phyloP scores from a whole-genome alignment of 441 rosid genomes.

The Capsella rubella region DNA sequence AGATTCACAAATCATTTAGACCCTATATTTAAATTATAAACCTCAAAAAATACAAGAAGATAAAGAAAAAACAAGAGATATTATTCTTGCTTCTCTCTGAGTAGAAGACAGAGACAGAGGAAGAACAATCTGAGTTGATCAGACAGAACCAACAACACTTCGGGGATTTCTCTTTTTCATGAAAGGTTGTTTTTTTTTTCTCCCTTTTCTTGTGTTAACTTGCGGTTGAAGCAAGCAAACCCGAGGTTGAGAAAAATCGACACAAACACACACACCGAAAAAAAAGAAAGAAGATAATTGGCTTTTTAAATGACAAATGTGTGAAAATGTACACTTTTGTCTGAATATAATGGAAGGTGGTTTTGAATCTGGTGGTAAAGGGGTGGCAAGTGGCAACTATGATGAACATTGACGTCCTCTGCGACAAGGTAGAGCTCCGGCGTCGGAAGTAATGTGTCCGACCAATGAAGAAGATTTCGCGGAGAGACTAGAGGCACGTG shows the following conservation, averaged over 20 bases:
- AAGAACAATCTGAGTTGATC: constrained; percentile 41
- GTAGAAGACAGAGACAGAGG: constrained; percentile 22
- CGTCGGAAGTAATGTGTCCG: constrained; percentile 73
- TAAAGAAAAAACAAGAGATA: constrained; percentile 3
- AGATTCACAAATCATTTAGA: constrained; percentile 52
- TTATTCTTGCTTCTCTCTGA: constrained; percentile 29
- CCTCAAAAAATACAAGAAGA: constrained; percentile 12
- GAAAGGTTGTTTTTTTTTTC: constrained; percentile 35
- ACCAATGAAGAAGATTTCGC: constrained; percentile 90
- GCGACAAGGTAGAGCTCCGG: constrained; percentile 79
- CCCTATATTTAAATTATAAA: constrained; percentile 45
- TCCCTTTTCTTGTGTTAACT: constrained; percentile 36
- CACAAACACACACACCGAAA: constrained; percentile 36
- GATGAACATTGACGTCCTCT: constrained; percentile 65
- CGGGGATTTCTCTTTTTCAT: constrained; percentile 41
- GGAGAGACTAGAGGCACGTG: constrained; percentile 91
- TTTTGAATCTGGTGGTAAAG: constrained; percentile 27
- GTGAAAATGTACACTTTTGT: constrained; percentile 50
- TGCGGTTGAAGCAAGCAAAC: constrained; percentile 42
- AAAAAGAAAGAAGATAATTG: constrained; percentile 39
- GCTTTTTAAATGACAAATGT: constrained; percentile 44
- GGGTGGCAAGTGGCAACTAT: constrained; percentile 23
- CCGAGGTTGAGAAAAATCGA: constrained; percentile 45
- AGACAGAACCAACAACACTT: constrained; percentile 45
- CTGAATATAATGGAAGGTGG: constrained; percentile 35